Conservation (phyloP, 352 stramenopile genomes). For the Saprolegnia parasitica region DNA sequence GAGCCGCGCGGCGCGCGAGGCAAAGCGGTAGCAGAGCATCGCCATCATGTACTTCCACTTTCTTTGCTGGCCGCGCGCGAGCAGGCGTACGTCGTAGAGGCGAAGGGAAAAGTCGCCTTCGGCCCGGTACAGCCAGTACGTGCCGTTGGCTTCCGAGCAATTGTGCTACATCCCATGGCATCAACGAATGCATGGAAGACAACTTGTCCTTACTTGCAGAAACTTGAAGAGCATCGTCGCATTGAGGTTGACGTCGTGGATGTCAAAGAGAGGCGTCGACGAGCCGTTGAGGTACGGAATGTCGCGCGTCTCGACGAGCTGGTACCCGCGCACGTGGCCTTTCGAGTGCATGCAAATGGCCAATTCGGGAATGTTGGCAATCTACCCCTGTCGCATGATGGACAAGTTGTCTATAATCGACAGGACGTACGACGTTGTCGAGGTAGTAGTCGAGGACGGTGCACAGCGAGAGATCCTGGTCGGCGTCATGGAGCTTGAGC, state of each 20-base stretch:
- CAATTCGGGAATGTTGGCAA: conserved; percentile 80
- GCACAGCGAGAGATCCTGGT: conserved; percentile 74
- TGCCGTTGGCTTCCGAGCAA: conserved; percentile 73
- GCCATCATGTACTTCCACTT: conserved; percentile 91
- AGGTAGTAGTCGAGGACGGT: conserved; percentile 84
- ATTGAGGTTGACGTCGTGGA: conserved; percentile 84
- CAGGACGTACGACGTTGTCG: conserved; percentile 53
- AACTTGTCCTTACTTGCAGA: conserved; percentile 39
- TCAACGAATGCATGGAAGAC: neutral
- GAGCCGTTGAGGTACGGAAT: conserved; percentile 77
- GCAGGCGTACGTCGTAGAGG: conserved; percentile 77
- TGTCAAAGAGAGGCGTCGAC: conserved; percentile 60
- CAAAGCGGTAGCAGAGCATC: conserved; percentile 85
- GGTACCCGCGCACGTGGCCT: conserved; percentile 77
- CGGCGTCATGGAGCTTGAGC: conserved; percentile 79
- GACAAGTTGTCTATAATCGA: neutral
- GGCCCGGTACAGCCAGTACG: conserved; percentile 78
- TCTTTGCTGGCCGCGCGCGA: conserved; percentile 75
- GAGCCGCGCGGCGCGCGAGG: conserved; percentile 59
- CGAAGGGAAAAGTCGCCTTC: conserved; percentile 73
- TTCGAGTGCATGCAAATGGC: conserved; percentile 86
- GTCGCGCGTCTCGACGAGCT: conserved; percentile 72
- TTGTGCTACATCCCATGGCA: conserved; percentile 37
- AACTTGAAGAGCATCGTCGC: conserved; percentile 84
- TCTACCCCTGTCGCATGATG: conserved; percentile 26